Evolutionary conservation across 164 flowering plant species (phyloP), one percentile per base, ranked within the genome.

Genomic region (Houttuynia cordata): DNA sequence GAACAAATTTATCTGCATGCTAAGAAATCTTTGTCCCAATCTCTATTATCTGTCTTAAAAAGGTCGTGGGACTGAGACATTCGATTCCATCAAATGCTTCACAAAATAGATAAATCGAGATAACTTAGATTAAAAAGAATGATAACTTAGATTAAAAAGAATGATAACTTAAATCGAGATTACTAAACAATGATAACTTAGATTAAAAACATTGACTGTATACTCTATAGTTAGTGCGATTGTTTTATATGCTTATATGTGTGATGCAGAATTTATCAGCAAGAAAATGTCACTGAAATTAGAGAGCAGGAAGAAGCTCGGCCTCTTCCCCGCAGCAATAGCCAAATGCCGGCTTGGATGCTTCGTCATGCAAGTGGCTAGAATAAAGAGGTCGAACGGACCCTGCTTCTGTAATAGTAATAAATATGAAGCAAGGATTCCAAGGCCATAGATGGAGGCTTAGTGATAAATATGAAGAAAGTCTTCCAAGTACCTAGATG

Each of bases 311-410:
- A 47, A 37, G 69, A 40, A 25, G 59, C 58, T 68, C 78, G 66
- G 47, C 40, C 68, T 49, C 73, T 20, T 12, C 59, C 72, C 4
- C 21, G 40, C 21, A 56, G 60, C 17, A 62, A 59, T 45, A 51
- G 72, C 7, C 58, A 42, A 19, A 70, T 83, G 61, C 88, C 84
- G 13, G 71, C 78, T 0, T 83, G 88, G 88, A 72, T 83, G 79
- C 73, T 79, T 21, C 71, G 67, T 58, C 81, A 62, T 59, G 39
- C 56, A 22, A 73, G 71, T 41, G 51, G 63, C 57, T 60, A 62
- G 57, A 24, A 17, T 49, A 40, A 30, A 45, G 24, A 52, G 9
- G 50, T 39, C 4, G 1, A 45, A 10, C 23, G 24, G 20, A n/a
- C n/a, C n/a, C 21, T 54, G 57, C 24, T 54, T n/a, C n/a, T n/a